Evolutionary conservation across 1,284 basidiomycete genomes (phyloP), one percentile per base, ranked within the genome.

Genomic region (Papiliotrema fonsecae): DNA sequence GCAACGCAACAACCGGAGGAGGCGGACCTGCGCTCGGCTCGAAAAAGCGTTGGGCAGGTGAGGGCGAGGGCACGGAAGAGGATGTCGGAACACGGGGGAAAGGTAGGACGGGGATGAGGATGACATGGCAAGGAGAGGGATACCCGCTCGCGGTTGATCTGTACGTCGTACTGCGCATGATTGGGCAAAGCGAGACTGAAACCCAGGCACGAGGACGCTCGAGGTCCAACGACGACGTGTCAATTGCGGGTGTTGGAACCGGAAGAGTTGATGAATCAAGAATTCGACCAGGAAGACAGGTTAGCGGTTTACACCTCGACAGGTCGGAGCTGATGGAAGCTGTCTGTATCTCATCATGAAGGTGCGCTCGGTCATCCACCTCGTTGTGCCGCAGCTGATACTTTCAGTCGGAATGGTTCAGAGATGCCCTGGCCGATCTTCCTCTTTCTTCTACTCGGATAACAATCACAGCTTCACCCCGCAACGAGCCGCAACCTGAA

Each of bases 391-490:
- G 19, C 7, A 31, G 16, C 11, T n/a, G 28, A 47, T 26, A 30
- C 24, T 28, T 4, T 18, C 62, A 88, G 86, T 92, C 90, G 11
- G 88, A 85, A 6, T 92, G 88, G 88, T 82, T 96, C 35, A 83
- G 86, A 41, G 89, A 93, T 56, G 90, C 91, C 0, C 79, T 96
- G n/a, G 83, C 84, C 14, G 91, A 94, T 66, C 77, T 94, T 14
- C 90, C 93, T 56, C 80, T 87, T 9, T 84, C 86, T 0, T 89
- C 85, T 62, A 83, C 87, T 36, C 86, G 83, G 52, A 77, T 96
- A 19, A 87, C 86, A 0, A 83, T 96, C 65, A 81, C 87, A n/a
- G 82, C 84, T 31, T 83, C 83, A 53, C 86, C 87, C 4, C 76
- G 79, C 9, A 70, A 76, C 35, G 58, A 50, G 41, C 67, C 50